phyloP scores from a whole-genome alignment of 1,284 basidiomycete genomes.

The Cryptococcus hybrid region DNA sequence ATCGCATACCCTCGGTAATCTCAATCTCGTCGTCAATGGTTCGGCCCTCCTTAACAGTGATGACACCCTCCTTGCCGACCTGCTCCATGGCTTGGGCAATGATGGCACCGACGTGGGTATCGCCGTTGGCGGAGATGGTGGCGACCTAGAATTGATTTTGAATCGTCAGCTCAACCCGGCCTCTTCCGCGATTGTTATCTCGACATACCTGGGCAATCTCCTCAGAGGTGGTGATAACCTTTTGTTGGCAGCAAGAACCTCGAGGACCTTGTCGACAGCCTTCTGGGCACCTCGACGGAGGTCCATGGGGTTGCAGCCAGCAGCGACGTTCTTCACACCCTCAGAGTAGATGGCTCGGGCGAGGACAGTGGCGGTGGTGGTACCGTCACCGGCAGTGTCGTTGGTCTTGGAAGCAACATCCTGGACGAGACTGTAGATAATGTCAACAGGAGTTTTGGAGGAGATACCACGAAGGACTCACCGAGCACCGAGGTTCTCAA shows the following conservation, averaged over 20 bases:
- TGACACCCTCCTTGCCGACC: constrained; percentile 99
- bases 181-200: neutral
- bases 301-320: constrained; percentile 99
- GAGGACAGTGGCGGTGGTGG: constrained; percentile 95
- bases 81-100: constrained; percentile 99
- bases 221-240: constrained; percentile 92
- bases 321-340: constrained; percentile 99
- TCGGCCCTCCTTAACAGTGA: constrained; percentile 97
- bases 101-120: constrained; percentile 87
- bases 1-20: constrained; percentile 99
- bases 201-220: constrained; percentile 80
- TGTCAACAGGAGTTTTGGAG: neutral
- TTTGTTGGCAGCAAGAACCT: constrained; percentile 88
- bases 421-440: constrained; percentile 72
- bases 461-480: constrained; percentile 50
- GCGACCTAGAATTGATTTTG: constrained; percentile 60
- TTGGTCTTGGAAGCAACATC: constrained; percentile 97
- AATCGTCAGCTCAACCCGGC: too few relatives aligned
- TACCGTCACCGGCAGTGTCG: constrained; percentile 96
- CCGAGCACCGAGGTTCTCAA: constrained; percentile 98
- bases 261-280: constrained; percentile 92
- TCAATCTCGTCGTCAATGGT: constrained; percentile 99
- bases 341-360: constrained; percentile 97
- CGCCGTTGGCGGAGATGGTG: constrained; percentile 97
- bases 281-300: constrained; percentile 94